phyloP scores from a whole-genome alignment of 495 filamentous ascomycete species.

The Xylaria curta region DNA sequence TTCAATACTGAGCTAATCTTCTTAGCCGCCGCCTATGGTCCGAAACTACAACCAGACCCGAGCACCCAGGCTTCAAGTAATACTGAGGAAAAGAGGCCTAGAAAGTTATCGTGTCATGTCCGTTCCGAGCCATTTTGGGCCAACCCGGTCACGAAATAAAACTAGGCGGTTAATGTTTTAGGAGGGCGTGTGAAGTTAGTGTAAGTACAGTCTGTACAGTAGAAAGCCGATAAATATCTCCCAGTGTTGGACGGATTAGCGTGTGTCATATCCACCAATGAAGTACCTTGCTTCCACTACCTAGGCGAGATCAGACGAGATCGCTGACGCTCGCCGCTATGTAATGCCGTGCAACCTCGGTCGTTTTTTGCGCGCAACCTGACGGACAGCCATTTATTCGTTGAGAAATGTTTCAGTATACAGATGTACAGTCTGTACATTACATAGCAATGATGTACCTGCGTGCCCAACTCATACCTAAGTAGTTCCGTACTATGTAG shows the following conservation, averaged over 20 bases:
- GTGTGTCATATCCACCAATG: not conserved
- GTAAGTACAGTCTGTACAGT: no score
- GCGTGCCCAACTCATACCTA: not conserved
- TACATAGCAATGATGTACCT: not conserved
- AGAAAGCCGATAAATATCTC: not conserved
- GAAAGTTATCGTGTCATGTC: not conserved
- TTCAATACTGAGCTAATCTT: not conserved
- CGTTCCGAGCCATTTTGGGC: not conserved
- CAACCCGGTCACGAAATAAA: not conserved
- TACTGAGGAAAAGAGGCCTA: not conserved
- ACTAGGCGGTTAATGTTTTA: not conserved
- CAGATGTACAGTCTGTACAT: no score
- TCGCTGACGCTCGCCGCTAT: constrained; percentile 4
- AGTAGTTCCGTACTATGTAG: not conserved
- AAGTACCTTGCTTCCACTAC: not conserved
- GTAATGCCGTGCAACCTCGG: constrained; percentile 4
- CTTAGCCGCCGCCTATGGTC: not conserved
- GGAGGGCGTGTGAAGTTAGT: not conserved
- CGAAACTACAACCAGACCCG: not conserved
- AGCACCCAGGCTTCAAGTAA: not conserved
- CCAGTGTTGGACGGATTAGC: not conserved
- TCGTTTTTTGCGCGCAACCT: not conserved
- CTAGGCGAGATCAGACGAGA: constrained; percentile 11
- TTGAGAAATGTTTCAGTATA: not conserved
- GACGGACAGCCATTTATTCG: not conserved